Evolutionary conservation across 106 monocot genomes (phyloP).

Genomic region (Vanilla planifolia): DNA sequence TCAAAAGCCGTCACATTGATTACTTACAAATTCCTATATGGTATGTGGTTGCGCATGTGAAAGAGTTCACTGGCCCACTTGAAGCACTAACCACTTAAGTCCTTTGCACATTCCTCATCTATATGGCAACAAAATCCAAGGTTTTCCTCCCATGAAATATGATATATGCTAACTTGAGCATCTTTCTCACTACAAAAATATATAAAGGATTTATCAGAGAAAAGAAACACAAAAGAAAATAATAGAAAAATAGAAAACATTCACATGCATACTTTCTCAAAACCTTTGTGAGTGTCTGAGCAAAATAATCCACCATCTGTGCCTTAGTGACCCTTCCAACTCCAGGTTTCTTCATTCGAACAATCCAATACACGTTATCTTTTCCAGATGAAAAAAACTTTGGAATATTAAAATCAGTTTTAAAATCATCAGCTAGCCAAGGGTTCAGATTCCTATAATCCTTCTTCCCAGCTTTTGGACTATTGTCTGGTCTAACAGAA

Average conservation of each 20-base stretch:
- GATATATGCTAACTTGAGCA: slow-evolving; percentile 84
- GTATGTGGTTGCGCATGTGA: no score
- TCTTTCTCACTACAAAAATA: slow-evolving; percentile 57
- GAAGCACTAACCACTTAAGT: slow-evolving; percentile 56
- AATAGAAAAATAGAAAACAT: not conserved
- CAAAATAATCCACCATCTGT: slow-evolving; percentile 83
- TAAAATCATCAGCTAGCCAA: slow-evolving; percentile 12
- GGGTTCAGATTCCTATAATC: slow-evolving; percentile 24
- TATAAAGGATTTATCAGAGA: not conserved
- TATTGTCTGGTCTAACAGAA: slow-evolving; percentile 54
- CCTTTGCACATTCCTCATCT: slow-evolving; percentile 70
- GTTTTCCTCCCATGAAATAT: slow-evolving; percentile 82
- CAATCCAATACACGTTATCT: slow-evolving; percentile 56
- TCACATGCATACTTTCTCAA: slow-evolving; percentile 68
- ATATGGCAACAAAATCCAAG: slow-evolving; percentile 90
- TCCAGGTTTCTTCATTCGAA: slow-evolving; percentile 74
- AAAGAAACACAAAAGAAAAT: not conserved
- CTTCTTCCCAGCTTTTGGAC: slow-evolving; percentile 19
- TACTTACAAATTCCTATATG: not conserved
- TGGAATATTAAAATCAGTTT: slow-evolving; percentile 8
- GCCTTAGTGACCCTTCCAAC: slow-evolving; percentile 86
- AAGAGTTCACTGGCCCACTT: not conserved
- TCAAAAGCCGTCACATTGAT: not conserved
- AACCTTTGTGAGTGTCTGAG: slow-evolving; percentile 62
- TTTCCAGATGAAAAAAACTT: slow-evolving; percentile 23